phyloP scores from a whole-genome alignment of 2,329 filamentous ascomycete genomes.

The Sphaerulina populicola region DNA sequence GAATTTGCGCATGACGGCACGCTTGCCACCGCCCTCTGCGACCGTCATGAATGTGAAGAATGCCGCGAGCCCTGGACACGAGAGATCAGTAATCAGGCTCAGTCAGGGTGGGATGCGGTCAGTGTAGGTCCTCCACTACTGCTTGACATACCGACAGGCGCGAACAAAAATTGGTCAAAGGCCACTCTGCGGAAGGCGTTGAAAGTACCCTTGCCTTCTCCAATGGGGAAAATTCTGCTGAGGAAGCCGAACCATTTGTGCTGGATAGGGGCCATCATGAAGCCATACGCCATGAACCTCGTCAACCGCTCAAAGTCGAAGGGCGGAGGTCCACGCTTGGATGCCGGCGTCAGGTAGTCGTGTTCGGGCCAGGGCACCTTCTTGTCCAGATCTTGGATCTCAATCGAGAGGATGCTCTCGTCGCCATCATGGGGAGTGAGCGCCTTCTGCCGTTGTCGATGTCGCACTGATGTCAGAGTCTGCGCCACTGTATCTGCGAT shows the following conservation, averaged over 20 bases:
- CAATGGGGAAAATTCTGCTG: conserved; percentile 71
- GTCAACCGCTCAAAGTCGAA: conserved; percentile 95
- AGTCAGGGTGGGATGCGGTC: not conserved
- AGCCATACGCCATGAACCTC: conserved; percentile 94
- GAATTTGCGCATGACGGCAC: conserved; percentile 74
- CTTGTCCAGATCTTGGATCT: conserved; percentile 78
- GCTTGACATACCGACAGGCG: conserved; percentile 60
- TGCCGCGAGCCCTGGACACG: conserved; percentile 55
- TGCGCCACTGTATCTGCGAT: conserved; percentile 96
- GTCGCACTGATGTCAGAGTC: conserved; percentile 73
- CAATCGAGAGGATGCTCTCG: conserved; percentile 69
- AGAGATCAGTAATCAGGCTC: not conserved
- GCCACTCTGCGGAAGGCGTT: conserved; percentile 85
- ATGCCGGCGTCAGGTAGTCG: conserved; percentile 56
- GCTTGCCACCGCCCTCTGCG: conserved; percentile 78
- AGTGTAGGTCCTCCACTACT: not conserved
- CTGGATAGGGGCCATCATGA: conserved; percentile 89
- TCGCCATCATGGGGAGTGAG: conserved; percentile 50
- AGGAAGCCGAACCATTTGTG: conserved; percentile 94
- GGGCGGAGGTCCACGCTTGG: conserved; percentile 58
- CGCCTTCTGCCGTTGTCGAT: conserved; percentile 39
- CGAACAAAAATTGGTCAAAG: conserved; percentile 88
- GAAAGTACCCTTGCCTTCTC: conserved; percentile 44
- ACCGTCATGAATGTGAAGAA: conserved; percentile 98
- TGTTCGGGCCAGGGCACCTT: conserved; percentile 60